Percentiles rank a stretch among this genome's conserved stretches.
Conservation (phyloP, 1,139 yeast genomes). For the Blastobotrys malaysiensis region DNA sequence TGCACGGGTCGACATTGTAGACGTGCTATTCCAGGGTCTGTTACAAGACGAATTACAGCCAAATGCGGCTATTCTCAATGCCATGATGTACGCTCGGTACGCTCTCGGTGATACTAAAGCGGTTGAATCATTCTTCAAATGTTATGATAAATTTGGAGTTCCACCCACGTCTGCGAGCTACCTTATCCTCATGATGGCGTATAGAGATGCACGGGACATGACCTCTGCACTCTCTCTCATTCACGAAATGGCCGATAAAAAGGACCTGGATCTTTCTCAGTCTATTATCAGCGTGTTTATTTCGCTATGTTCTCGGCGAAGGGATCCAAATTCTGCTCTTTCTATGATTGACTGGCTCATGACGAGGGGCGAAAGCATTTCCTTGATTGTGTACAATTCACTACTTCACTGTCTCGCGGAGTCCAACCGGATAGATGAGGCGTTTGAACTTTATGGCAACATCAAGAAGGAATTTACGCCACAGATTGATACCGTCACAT, state of each 20-base stretch:
- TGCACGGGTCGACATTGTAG: constrained; percentile 52
- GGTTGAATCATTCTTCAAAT: constrained; percentile 41
- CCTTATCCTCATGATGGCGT: constrained; percentile 26
- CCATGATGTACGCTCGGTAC: constrained; percentile 44
- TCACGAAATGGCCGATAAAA: constrained; percentile 21
- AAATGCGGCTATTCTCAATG: constrained; percentile 41
- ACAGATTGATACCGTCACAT: constrained; percentile 26
- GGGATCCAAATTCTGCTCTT: constrained; percentile 29
- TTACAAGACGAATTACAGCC: constrained; percentile 46
- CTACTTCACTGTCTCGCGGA: constrained; percentile 24
- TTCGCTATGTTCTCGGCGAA: constrained; percentile 28
- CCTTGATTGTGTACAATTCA: constrained; percentile 21
- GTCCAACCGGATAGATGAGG: constrained; percentile 19
- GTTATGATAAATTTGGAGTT: constrained; percentile 36
- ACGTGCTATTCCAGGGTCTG: constrained; percentile 45
- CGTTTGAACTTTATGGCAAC: constrained; percentile 19
- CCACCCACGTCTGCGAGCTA: constrained; percentile 30
- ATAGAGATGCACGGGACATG: constrained; percentile 28
- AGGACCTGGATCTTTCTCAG: not conserved
- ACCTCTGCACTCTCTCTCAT: constrained; percentile 30
- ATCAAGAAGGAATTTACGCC: constrained; percentile 16
- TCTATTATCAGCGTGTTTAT: constrained; percentile 19
- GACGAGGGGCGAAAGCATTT: not conserved
- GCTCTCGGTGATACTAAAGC: constrained; percentile 43
- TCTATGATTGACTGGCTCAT: constrained; percentile 26